A percentile compares a stretch with the other conserved stretches of the same genome.
phyloP scores from a whole-genome alignment of 192 early-diverging fungal species.

The Backusella mclennaniae region DNA sequence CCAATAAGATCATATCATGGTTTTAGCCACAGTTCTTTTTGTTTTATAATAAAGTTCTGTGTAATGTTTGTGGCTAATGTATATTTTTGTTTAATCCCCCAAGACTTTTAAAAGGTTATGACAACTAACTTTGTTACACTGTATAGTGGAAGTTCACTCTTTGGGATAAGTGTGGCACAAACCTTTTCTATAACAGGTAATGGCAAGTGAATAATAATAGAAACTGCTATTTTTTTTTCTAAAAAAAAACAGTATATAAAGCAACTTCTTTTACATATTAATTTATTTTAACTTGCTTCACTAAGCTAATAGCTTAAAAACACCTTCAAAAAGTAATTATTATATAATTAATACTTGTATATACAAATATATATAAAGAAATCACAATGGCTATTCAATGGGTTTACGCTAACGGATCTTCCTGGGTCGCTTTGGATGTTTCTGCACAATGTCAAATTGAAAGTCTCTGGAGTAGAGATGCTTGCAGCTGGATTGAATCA shows the following conservation, averaged over 20 bases:
- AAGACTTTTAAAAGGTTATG: background rate
- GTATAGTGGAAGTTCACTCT: background rate
- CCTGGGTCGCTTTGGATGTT: constrained; percentile 3
- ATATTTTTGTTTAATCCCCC: background rate
- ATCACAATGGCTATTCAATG: constrained; percentile 1
- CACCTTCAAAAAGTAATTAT: background rate
- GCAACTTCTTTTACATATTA: background rate
- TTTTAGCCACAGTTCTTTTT: constrained; percentile 1
- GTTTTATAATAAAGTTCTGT: background rate
- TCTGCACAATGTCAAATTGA: background rate
- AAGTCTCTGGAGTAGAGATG: background rate
- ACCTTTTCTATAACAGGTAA: background rate
- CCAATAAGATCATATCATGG: background rate
- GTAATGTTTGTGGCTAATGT: constrained; percentile 2
- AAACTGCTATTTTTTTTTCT: background rate
- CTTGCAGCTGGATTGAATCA: constrained; percentile 1
- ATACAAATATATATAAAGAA: background rate
- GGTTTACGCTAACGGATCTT: constrained; percentile 9
- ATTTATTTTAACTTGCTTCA: background rate
- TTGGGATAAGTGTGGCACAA: background rate
- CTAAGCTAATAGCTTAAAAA: background rate
- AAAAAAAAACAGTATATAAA: background rate
- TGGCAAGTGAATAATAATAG: background rate
- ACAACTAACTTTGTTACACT: background rate
- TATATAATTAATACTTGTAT: background rate